Conservation (phyloP, 305 asterid genomes). For the Nicotiana rustica region DNA sequence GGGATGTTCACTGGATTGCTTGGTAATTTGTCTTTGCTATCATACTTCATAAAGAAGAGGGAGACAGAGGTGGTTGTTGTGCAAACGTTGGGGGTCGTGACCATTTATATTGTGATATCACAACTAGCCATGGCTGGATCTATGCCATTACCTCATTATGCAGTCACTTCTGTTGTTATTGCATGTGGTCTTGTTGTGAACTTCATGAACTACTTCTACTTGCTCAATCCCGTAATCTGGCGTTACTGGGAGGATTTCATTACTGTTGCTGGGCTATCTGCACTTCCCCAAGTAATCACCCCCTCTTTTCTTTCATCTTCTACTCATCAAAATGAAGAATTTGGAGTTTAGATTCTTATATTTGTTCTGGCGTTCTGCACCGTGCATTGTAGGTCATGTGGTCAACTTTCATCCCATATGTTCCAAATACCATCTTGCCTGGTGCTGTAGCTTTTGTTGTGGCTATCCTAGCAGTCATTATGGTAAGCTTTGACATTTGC, state of each 20-base stretch:
- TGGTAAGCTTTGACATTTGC: slow-evolving; percentile 63
- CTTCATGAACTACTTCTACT: slow-evolving; percentile 67
- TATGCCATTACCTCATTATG: slow-evolving; percentile 93
- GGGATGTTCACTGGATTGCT: slow-evolving; percentile 99
- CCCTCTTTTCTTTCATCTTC: slow-evolving; percentile 32
- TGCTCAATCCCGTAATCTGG: slow-evolving; percentile 77
- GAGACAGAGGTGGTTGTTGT: slow-evolving; percentile 89
- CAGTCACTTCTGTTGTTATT: slow-evolving; percentile 72
- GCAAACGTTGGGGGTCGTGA: slow-evolving; percentile 87
- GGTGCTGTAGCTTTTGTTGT: slow-evolving; percentile 65
- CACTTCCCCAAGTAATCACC: slow-evolving; percentile 81
- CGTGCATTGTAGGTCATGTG: slow-evolving; percentile 77
- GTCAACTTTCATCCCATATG: slow-evolving; percentile 93
- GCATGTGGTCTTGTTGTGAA: slow-evolving; percentile 77
- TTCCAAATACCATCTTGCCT: slow-evolving; percentile 86
- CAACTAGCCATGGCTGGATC: slow-evolving; percentile 96
- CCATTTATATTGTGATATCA: slow-evolving; percentile 77
- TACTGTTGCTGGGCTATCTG: slow-evolving; percentile 83
- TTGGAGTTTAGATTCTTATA: slow-evolving; percentile 21
- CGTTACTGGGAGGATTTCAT: slow-evolving; percentile 91
- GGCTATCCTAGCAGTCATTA: slow-evolving; percentile 63
- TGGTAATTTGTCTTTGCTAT: slow-evolving; percentile 86
- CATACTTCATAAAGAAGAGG: slow-evolving; percentile 90
- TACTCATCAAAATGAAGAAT: not conserved
- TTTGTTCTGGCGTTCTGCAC: not conserved